Evolutionary conservation across 305 asterid species (phyloP).

Genomic region (Rubia tinctorum): DNA sequence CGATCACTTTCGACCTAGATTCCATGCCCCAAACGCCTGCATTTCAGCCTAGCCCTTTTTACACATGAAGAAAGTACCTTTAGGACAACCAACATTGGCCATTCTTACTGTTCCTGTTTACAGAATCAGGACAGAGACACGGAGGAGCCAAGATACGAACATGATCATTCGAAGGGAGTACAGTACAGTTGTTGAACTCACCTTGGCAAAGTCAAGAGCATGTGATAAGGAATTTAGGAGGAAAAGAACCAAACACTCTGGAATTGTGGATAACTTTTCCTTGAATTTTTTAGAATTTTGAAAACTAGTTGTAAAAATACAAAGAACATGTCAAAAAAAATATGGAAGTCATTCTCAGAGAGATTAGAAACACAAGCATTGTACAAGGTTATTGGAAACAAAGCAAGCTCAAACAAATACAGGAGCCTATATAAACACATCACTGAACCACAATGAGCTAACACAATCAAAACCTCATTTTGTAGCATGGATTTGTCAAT

Average conservation of each 20-base stretch:
- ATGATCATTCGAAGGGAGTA: background rate
- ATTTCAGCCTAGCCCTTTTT: background rate
- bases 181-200: too few relatives aligned
- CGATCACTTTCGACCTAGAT: background rate
- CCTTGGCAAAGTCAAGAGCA: background rate
- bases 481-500: constrained; percentile 34
- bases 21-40: background rate
- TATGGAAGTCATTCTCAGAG: background rate
- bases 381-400: background rate
- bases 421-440: background rate
- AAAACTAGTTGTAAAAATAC: too few relatives aligned
- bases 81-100: background rate
- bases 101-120: background rate
- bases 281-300: too few relatives aligned
- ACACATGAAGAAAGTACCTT: background rate
- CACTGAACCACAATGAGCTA: background rate
- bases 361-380: background rate
- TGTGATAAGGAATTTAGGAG: background rate
- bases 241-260: background rate
- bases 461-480: constrained; percentile 15
- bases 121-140: background rate
- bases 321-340: background rate
- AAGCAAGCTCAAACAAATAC: background rate
- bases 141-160: background rate
- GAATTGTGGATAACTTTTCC: background rate